Percentiles rank a stretch among this genome's conserved stretches.
phyloP scores from a whole-genome alignment of 2,329 filamentous ascomycete species.

The Colletotrichum abscissum region DNA sequence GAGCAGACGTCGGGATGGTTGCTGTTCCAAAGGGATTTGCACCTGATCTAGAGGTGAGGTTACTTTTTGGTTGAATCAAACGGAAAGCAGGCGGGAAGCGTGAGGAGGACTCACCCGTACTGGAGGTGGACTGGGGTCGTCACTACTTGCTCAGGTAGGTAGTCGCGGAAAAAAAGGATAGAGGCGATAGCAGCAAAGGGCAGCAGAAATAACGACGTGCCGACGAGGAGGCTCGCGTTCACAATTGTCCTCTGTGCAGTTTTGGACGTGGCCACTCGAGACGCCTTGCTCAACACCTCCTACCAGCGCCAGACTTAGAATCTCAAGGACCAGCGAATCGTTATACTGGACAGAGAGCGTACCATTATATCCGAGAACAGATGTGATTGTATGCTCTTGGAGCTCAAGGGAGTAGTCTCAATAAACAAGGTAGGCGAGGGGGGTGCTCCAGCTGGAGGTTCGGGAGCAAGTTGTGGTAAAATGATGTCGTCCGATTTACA shows the following conservation, averaged over 20 bases:
- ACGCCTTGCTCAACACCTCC: slow-evolving; percentile 38
- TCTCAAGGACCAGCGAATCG: not conserved
- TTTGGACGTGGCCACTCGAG: slow-evolving; percentile 59
- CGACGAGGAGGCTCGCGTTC: slow-evolving; percentile 57
- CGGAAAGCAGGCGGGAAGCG: not conserved
- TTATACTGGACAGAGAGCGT: not conserved
- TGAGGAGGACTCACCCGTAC: slow-evolving; percentile 60
- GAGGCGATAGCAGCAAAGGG: slow-evolving; percentile 61
- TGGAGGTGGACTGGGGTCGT: slow-evolving; percentile 66
- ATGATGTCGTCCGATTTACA: not conserved
- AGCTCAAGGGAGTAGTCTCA: too few species aligned
- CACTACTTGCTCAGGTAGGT: slow-evolving; percentile 66
- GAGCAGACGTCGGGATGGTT: slow-evolving; percentile 57
- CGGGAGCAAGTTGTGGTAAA: not conserved
- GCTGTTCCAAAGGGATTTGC: slow-evolving; percentile 65
- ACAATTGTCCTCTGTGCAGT: slow-evolving; percentile 62
- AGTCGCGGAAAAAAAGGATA: slow-evolving; percentile 65
- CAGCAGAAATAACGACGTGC: slow-evolving; percentile 56
- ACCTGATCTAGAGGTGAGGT: slow-evolving; percentile 50
- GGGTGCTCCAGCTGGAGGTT: too few species aligned
- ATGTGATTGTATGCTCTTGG: not conserved
- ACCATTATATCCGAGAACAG: not conserved
- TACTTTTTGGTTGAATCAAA: not conserved
- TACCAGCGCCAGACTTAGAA: not conserved
- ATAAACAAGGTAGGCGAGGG: too few species aligned